Conservation (phyloP, 108 stramenopile genomes). For the Aurantiochytrium sp. region DNA sequence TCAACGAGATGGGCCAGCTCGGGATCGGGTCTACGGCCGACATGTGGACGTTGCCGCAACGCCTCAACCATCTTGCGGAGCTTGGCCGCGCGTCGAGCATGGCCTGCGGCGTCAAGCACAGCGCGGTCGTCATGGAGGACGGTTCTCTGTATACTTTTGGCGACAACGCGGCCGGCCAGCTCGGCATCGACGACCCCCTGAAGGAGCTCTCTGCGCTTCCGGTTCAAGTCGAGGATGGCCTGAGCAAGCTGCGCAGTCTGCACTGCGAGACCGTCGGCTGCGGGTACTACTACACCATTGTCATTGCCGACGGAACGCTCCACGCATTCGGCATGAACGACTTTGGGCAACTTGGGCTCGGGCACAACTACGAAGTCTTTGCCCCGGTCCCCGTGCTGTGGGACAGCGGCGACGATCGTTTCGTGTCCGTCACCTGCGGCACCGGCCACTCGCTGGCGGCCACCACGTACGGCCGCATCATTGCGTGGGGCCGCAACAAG, state of each 20-base stretch:
- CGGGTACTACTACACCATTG: background rate
- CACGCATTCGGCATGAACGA: constrained; percentile 16
- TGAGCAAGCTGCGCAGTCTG: constrained; percentile 29
- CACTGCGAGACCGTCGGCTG: background rate
- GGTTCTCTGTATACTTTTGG: constrained; percentile 17
- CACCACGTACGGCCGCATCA: background rate
- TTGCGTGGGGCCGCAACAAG: constrained; percentile 23
- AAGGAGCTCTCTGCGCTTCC: background rate
- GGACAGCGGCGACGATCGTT: constrained; percentile 11
- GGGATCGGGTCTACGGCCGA: constrained; percentile 18
- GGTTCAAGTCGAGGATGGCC: background rate
- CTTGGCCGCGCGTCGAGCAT: background rate
- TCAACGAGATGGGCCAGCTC: background rate
- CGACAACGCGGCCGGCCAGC: background rate
- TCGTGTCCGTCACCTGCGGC: constrained; percentile 14
- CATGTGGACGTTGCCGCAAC: constrained; percentile 3
- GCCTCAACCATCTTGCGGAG: background rate
- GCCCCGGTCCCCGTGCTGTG: background rate
- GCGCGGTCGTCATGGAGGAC: constrained; percentile 11
- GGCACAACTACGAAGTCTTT: background rate
- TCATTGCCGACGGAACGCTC: background rate
- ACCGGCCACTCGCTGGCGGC: constrained; percentile 24
- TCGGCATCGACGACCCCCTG: background rate
- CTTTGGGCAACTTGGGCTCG: constrained; percentile 6
- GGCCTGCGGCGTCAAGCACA: constrained; percentile 6